A percentile compares a stretch with the other conserved stretches of the same genome.
Conservation (phyloP, 106 monocot genomes). For the Allium sativum region DNA sequence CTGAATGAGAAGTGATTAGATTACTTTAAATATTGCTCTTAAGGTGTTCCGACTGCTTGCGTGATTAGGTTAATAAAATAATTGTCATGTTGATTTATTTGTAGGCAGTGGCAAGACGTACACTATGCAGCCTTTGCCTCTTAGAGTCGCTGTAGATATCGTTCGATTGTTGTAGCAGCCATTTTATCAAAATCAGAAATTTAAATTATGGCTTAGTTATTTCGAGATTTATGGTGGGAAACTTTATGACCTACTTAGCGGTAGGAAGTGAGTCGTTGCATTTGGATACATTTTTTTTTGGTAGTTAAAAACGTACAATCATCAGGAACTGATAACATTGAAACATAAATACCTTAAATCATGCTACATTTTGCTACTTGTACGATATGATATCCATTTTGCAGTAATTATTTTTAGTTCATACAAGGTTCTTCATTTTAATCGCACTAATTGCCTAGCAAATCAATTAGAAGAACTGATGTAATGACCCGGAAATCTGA, state of each 20-base stretch:
- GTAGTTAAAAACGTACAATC: background rate
- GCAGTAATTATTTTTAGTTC: too few species aligned
- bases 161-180: conserved; percentile 54
- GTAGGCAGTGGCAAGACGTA: conserved; percentile 96
- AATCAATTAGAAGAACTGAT: too few species aligned
- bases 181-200: conserved; percentile 55
- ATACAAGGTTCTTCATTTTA: too few species aligned
- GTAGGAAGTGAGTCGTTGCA: conserved; percentile 48
- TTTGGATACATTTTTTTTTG: background rate
- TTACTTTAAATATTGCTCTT: too few species aligned
- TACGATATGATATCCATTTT: too few species aligned
- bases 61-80: background rate
- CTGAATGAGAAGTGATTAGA: too few species aligned
- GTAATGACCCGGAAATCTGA: too few species aligned
- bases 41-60: too few species aligned
- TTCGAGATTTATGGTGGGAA: conserved; percentile 99
- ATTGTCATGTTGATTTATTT: conserved; percentile 10
- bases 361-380: too few species aligned
- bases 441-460: too few species aligned
- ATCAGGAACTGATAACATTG: too few species aligned
- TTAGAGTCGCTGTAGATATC: conserved; percentile 75
- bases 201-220: conserved; percentile 93
- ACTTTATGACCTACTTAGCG: conserved; percentile 88
- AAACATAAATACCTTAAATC: too few species aligned
- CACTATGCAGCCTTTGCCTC: conserved; percentile 90